These are phyloP conservation scores for Mrakia hoshinonis DNA, from an alignment of 768 basidiomycete genomes.

Conservation along the genomic window DNA sequence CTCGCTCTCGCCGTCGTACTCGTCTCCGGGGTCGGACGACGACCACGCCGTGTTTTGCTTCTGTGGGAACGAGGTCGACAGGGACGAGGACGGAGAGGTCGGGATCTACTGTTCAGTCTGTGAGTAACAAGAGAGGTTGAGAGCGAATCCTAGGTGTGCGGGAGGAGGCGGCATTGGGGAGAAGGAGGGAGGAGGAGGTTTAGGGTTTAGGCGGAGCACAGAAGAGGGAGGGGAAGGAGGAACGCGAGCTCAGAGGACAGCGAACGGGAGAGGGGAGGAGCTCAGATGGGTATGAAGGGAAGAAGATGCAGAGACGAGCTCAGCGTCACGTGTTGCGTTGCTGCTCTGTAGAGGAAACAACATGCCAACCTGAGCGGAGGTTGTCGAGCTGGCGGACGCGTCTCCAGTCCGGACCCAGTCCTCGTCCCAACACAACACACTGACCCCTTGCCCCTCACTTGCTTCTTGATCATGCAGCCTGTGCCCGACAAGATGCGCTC, in stretches of 20 bases:
- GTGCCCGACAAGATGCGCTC: constrained; percentile 26
- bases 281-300: neutral
- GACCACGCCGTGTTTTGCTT: constrained; percentile 24
- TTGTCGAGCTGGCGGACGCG: no score
- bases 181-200: neutral
- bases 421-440: no score
- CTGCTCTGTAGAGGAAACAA: no score
- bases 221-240: neutral
- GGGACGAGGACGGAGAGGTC: constrained; percentile 15
- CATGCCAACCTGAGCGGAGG: no score
- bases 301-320: neutral
- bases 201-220: no score
- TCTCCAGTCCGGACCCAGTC: no score
- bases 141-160: neutral
- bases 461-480: neutral
- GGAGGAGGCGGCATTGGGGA: neutral
- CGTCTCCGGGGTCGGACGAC: neutral
- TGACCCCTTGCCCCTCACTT: no score
- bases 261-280: neutral
- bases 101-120: constrained; percentile 25
- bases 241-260: no score
- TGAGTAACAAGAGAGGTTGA: neutral
- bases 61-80: constrained; percentile 24
- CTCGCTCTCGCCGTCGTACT: neutral
- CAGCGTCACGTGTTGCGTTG: no score